Evolutionary conservation across 2,329 filamentous ascomycete species (phyloP), one percentile per base, ranked within the genome.

Genomic region (Corinectria fuckeliana): DNA sequence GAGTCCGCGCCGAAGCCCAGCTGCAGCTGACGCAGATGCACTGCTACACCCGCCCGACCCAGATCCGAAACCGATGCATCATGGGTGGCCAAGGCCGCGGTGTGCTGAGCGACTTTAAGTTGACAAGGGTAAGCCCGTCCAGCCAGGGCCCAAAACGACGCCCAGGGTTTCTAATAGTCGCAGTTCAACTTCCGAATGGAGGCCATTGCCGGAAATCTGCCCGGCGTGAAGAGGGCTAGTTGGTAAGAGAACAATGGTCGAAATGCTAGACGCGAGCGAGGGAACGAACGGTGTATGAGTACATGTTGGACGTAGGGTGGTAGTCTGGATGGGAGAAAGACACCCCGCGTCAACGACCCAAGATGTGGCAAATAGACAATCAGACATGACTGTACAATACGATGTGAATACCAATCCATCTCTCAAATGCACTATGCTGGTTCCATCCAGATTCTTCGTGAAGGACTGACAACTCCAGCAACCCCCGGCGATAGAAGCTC

Each of bases 21-120:
- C 86, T 99, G 56, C 90, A 98, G 79, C 83, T 99, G 66, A 88
- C 90, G 3, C 90, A 96, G 79, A 97, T 98, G 94, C 93, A 97
- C 81, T 88, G 87, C 82, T 98, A 98, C 79, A 98, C 95, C 32
- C 86, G 93, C 61, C 88, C 92, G 58, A 97, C 94, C 49, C 93
- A 97, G 82, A 93, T 99, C 76, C 89, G 90, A 76, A 98, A 97
- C 79, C 83, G 95, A 68, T 99, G 95, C 81, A 89, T 96, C 52
- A 85, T 94, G 75, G 93, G 93, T 66, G 95, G 95, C n/a, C 93
- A 92, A 76, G 90, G 90, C 16, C 85, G 92, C 68, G 92, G 93
- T 89, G 84, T 99, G n/a, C 83, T 98, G 66, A 88, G 92, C 57
- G 94, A 95, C 73, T 99, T 99, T 73, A 92, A 93, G 78, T 85